Conservation (phyloP, 2,329 filamentous ascomycete species). For the Malbranchea cinnamomea region DNA sequence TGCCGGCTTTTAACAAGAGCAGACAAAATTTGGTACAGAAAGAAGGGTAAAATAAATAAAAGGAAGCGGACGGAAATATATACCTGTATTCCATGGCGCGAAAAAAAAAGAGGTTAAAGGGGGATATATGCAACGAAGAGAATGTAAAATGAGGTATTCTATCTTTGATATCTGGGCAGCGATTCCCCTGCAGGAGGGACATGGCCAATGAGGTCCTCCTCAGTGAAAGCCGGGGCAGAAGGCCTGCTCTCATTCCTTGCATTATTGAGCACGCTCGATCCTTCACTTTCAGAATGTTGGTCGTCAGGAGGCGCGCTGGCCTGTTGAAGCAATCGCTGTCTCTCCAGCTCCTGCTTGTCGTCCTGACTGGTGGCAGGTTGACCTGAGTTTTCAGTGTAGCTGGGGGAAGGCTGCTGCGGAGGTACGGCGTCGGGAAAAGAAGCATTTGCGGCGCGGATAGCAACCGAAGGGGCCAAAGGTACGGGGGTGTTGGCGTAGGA, state of each 20-base stretch:
- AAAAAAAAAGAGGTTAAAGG: too few relatives aligned
- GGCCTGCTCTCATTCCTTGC: slow-evolving; percentile 1
- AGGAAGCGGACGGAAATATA: too few relatives aligned
- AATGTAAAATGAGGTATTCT: background rate
- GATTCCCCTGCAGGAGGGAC: slow-evolving; percentile 24
- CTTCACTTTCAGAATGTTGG: slow-evolving; percentile 8
- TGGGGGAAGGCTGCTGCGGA: slow-evolving; percentile 1
- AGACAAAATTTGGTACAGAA: too few relatives aligned
- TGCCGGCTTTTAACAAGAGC: too few relatives aligned
- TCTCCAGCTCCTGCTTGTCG: slow-evolving; percentile 68
- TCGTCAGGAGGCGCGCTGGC: slow-evolving; percentile 42
- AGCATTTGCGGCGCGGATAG: slow-evolving; percentile 12
- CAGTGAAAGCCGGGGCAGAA: slow-evolving; percentile 37
- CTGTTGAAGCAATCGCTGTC: slow-evolving; percentile 46
- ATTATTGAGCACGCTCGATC: background rate
- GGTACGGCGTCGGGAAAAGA: slow-evolving; percentile 4
- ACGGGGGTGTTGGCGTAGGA: slow-evolving; percentile 10
- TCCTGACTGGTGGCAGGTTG: slow-evolving; percentile 28
- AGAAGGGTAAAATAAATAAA: too few relatives aligned
- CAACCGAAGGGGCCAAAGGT: slow-evolving; percentile 16
- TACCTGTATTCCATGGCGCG: too few relatives aligned
- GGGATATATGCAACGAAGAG: background rate
- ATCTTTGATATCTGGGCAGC: slow-evolving; percentile 31
- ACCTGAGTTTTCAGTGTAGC: slow-evolving; percentile 1
- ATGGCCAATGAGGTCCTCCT: slow-evolving; percentile 35